Conservation (phyloP, 139 green algal genomes). For the Chlorella sp. region DNA sequence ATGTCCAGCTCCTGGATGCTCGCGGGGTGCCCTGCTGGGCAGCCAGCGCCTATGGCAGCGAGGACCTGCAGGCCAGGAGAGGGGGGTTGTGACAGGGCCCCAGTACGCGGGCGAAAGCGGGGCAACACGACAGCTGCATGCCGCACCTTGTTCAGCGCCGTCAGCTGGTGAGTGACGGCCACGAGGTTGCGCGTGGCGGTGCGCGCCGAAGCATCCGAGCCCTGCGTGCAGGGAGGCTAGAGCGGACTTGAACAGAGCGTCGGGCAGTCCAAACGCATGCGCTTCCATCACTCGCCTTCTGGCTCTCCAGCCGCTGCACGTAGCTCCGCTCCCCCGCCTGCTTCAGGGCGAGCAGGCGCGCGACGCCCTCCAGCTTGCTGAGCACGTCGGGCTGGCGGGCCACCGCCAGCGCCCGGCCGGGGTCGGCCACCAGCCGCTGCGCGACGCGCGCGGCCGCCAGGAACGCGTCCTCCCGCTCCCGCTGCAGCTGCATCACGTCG, state of each 20-base stretch:
- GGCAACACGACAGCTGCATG: too few species aligned
- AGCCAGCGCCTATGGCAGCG: too few species aligned
- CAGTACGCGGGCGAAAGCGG: too few species aligned
- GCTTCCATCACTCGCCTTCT: constrained; percentile 48
- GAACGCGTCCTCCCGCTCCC: constrained; percentile 63
- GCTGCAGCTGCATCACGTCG: constrained; percentile 25
- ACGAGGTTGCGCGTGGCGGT: constrained; percentile 71
- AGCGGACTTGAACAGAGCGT: too few species aligned
- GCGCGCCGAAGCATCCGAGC: constrained; percentile 65
- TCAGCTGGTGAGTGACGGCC: constrained; percentile 47
- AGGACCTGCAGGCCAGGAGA: too few species aligned
- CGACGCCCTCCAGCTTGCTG: constrained; percentile 67
- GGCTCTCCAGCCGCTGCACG: constrained; percentile 71
- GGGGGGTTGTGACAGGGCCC: too few species aligned
- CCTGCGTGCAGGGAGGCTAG: constrained; percentile 8
- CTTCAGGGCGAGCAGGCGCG: constrained; percentile 69
- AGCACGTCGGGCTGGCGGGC: constrained; percentile 26
- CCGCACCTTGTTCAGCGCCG: too few species aligned
- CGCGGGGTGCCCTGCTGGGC: too few species aligned
- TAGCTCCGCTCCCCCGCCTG: constrained; percentile 75
- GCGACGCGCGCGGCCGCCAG: constrained; percentile 46
- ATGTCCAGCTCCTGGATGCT: too few species aligned
- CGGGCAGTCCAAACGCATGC: too few species aligned
- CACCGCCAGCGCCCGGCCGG: constrained; percentile 36
- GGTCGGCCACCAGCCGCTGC: constrained; percentile 38